Conservation (phyloP, 257 asterid species). For the Solanum chilense region DNA sequence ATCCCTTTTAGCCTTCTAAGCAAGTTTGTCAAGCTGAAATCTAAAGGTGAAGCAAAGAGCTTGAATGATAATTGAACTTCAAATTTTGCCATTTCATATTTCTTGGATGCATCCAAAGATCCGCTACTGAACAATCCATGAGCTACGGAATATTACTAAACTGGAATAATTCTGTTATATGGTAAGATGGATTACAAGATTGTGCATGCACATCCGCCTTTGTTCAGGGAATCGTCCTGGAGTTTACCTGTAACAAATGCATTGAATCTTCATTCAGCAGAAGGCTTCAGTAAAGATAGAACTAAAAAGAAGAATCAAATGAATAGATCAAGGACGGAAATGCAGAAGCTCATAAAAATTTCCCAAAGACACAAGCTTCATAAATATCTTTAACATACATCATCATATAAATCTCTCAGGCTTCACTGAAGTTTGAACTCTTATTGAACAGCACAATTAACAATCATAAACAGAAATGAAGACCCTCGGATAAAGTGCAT, state of each 20-base stretch:
- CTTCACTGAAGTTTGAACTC: neutral
- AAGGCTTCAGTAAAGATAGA: neutral
- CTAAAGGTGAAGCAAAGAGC: neutral
- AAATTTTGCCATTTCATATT: neutral
- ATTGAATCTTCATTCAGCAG: neutral
- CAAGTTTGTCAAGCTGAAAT: neutral
- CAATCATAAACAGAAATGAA: neutral
- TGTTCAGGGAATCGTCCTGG: conserved; percentile 47
- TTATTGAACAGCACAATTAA: neutral
- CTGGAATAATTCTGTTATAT: neutral
- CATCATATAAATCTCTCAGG: neutral
- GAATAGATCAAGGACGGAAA: neutral
- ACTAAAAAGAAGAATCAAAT: neutral
- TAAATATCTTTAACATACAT: neutral
- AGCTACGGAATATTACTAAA: conserved; percentile 1
- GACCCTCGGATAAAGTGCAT: neutral
- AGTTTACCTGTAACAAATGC: conserved; percentile 37
- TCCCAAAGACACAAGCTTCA: neutral
- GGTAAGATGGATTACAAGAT: conserved; percentile 30
- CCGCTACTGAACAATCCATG: neutral
- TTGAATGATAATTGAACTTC: neutral
- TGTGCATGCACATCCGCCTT: conserved; percentile 60
- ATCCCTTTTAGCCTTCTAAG: neutral
- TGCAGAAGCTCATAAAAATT: neutral
- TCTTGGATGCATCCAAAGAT: neutral